Evolutionary conservation across 352 stramenopile species (phyloP).

Genomic region (Globisporangium lucens): DNA sequence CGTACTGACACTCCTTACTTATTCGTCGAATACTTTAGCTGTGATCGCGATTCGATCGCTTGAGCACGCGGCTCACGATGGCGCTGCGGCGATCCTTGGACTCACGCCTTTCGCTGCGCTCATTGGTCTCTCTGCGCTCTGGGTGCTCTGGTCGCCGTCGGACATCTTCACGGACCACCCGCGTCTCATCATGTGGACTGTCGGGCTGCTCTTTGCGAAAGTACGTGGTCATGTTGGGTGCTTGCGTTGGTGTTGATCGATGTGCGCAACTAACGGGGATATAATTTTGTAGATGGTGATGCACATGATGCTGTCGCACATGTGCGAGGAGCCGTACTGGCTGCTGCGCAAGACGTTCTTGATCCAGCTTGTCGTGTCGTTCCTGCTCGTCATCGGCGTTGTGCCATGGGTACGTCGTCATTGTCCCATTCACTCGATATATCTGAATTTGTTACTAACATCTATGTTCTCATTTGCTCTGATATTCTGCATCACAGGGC

Average conservation of each 20-base stretch:
- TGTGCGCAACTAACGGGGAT: too few relatives aligned
- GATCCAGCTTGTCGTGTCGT: constrained; percentile 55
- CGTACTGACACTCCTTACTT: not conserved
- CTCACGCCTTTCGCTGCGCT: constrained; percentile 67
- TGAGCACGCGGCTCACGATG: constrained; percentile 54
- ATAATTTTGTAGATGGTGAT: constrained; percentile 69
- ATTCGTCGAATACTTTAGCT: constrained; percentile 22
- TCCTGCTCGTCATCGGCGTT: constrained; percentile 65
- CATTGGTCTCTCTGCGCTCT: constrained; percentile 65
- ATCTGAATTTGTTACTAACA: not conserved
- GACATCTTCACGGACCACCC: constrained; percentile 82
- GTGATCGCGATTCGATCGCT: constrained; percentile 67
- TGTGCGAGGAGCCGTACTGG: constrained; percentile 85
- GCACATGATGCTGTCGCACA: constrained; percentile 89
- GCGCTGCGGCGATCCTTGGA: constrained; percentile 55
- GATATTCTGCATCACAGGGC: constrained; percentile 29
- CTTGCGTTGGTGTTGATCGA: too few relatives aligned
- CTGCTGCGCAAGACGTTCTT: constrained; percentile 81
- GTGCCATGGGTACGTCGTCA: constrained; percentile 60
- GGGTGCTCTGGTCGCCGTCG: constrained; percentile 74
- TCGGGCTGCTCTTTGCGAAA: constrained; percentile 81
- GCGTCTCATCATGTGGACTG: constrained; percentile 83
- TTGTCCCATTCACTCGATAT: too few relatives aligned
- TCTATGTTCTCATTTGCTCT: constrained; percentile 3
- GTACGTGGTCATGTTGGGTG: constrained; percentile 20